These are phyloP conservation scores for Ustilago crameri DNA, from an alignment of 1,284 basidiomycete species.

Conservation along the genomic window DNA sequence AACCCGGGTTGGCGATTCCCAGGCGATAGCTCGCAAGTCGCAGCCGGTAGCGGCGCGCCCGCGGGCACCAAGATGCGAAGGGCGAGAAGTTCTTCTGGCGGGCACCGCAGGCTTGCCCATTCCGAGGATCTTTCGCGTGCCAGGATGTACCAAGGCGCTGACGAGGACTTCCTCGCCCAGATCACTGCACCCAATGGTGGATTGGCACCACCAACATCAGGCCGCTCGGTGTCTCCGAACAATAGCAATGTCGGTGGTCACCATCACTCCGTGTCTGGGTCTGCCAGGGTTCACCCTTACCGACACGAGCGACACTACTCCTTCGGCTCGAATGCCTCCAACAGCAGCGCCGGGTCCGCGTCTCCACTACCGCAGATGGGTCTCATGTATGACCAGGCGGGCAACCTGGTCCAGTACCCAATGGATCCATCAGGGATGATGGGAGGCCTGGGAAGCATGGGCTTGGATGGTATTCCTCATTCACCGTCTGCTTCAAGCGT, in stretches of 20 bases:
- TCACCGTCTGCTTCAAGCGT: conserved; percentile 31
- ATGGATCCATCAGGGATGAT: conserved; percentile 5
- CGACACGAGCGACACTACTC: conserved; percentile 53
- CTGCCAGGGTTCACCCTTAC: conserved; percentile 43
- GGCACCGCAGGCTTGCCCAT: conserved; percentile 50
- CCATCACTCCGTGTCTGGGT: conserved; percentile 27
- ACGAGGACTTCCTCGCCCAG: conserved; percentile 48
- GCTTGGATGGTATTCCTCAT: conserved; percentile 20
- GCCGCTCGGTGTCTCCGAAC: conserved; percentile 32
- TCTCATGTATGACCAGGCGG: conserved; percentile 20
- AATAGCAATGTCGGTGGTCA: conserved; percentile 14
- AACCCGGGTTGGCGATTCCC: conserved; percentile 47
- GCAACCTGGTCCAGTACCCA: conserved; percentile 39
- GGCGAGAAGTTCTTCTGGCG: conserved; percentile 26
- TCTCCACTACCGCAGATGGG: conserved; percentile 36
- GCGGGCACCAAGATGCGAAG: conserved; percentile 23
- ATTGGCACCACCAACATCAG: conserved; percentile 53
- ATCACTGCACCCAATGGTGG: conserved; percentile 60
- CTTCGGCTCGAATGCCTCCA: conserved; percentile 47
- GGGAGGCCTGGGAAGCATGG: conserved; percentile 11
- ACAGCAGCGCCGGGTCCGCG: conserved; percentile 40
- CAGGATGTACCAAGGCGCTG: conserved; percentile 41
- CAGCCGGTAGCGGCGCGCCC: conserved; percentile 3
- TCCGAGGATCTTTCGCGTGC: conserved; percentile 57
- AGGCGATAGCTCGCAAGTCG: conserved; percentile 6